Conservation (phyloP, 1,139 yeast genomes). For the Geotrichum histeridarum region DNA sequence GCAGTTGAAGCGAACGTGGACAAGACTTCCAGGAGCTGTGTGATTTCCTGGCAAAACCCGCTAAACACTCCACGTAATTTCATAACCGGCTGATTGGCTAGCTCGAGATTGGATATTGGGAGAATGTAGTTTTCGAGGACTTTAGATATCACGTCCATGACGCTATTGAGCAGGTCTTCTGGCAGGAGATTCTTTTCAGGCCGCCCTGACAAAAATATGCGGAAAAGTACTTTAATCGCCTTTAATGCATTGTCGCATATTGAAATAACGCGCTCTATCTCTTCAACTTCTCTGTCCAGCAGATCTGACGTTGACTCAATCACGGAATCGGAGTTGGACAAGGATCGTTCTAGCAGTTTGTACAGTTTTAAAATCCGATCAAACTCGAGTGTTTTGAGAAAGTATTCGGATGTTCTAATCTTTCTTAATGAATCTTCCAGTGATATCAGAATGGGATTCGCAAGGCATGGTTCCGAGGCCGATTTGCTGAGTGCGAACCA, state of each 20-base stretch:
- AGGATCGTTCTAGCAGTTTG: conserved; percentile 22
- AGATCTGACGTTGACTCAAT: conserved; percentile 17
- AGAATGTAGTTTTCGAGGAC: conserved; percentile 40
- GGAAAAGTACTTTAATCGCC: conserved; percentile 43
- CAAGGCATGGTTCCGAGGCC: conserved; percentile 20
- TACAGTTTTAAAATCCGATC: conserved; percentile 24
- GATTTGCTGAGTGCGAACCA: conserved; percentile 17
- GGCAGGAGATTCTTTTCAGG: conserved; percentile 44
- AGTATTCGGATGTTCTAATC: conserved; percentile 17
- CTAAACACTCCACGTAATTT: conserved; percentile 20
- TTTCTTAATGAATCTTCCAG: conserved; percentile 23
- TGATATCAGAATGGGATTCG: conserved; percentile 21
- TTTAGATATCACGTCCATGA: conserved; percentile 41
- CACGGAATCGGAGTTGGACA: conserved; percentile 17
- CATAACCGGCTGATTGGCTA: conserved; percentile 10
- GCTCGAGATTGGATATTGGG: conserved; percentile 23
- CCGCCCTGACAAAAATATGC: conserved; percentile 41
- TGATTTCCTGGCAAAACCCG: conserved; percentile 22
- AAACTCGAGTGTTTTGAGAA: conserved; percentile 18
- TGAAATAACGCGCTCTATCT: conserved; percentile 6
- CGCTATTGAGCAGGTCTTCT: conserved; percentile 44
- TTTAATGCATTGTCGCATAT: conserved; percentile 33
- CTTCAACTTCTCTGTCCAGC: conserved; percentile 12
- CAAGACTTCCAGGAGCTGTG: conserved; percentile 23
- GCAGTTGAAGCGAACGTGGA: conserved; percentile 22